Conservation (phyloP, 1,284 basidiomycete species). For the Cutaneotrichosporon curvatum region DNA sequence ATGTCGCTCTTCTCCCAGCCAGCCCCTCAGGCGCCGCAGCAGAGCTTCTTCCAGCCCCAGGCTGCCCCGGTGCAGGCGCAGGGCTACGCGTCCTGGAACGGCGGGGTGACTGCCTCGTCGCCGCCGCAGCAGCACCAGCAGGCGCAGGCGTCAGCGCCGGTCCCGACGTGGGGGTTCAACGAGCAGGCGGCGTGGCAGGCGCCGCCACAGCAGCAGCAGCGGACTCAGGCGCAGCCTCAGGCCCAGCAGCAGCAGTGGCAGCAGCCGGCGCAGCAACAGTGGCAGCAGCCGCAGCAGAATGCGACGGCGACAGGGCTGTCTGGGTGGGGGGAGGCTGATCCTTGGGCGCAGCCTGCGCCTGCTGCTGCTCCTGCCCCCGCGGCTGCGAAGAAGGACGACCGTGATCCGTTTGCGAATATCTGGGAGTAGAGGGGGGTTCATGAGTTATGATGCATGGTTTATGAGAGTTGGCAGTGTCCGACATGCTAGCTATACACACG, state of each 20-base stretch:
- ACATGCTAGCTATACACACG: too few relatives aligned
- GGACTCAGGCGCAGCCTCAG: conserved; percentile 1
- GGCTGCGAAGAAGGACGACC: conserved; percentile 28
- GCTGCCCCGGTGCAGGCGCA: conserved; percentile 6
- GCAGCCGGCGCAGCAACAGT: background rate
- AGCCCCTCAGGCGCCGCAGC: conserved; percentile 6
- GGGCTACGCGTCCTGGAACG: conserved; percentile 32
- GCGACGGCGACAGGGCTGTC: background rate
- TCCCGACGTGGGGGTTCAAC: conserved; percentile 28
- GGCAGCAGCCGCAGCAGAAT: conserved; percentile 7
- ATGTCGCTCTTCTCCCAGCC: conserved; percentile 44
- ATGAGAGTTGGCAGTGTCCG: too few relatives aligned
- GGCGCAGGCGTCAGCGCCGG: conserved; percentile 17
- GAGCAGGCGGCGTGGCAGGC: conserved; percentile 38
- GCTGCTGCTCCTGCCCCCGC: conserved; percentile 8
- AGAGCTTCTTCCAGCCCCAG: conserved; percentile 35
- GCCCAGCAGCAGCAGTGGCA: conserved; percentile 1
- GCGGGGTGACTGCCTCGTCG: conserved; percentile 30
- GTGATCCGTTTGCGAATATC: conserved; percentile 17
- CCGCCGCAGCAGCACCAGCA: conserved; percentile 21
- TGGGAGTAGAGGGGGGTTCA: conserved; percentile 10
- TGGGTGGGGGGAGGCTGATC: conserved; percentile 12
- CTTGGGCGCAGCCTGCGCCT: conserved; percentile 19
- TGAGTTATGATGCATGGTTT: background rate
- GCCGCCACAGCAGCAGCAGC: conserved; percentile 3